Evolutionary conservation across 148 eudicot genomes (phyloP), one percentile per base, ranked within the genome.

Genomic region (Nyssa sinensis): DNA sequence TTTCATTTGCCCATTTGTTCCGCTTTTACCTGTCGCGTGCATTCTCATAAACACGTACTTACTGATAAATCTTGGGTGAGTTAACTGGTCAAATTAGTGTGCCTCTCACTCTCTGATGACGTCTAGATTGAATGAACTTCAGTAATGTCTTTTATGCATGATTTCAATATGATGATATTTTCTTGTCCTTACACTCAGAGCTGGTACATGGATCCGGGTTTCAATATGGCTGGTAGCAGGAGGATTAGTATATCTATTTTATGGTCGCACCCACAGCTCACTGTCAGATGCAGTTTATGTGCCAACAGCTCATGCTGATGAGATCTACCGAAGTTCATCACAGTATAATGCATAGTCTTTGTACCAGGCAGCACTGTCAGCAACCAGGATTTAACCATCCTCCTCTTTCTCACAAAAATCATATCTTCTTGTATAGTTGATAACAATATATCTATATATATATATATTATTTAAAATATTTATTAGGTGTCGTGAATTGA

Each of bases 1-100:
- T 71, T 90, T 90, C 81, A 74, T 63, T 53, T 90, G 95, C 60
- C 95, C 95, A 4, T 80, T 81, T 82, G 92, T 90, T 69, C 95
- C 95, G 58, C 79, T 81, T 70, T 74, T 90, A 71, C 95, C 95
- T 11, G 85, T 79, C 57, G 71, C 82, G 47, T 78, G 92, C 84
- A 82, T 88, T 64, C 86, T 90, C 39, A 76, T 90, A 73, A 90
- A 88, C 80, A 82, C 84, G 13, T 90, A 90, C 79, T 84, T 90
- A 76, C 87, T 90, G 25, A 64, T 88, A 73, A 90, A 88, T 82
- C 89, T 90, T 21, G 92, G 95, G 95, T 90, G 67, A 83, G 88
- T 76, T n/a, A 70, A 27, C 70, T 30, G 31, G 14, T 59, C 27
- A 33, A 47, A n/a, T 30, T 11, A 23, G 41, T 3, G 44, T 3